Evolutionary conservation across 208 protist genomes (phyloP).

Genomic region (Crithidia sp.): DNA sequence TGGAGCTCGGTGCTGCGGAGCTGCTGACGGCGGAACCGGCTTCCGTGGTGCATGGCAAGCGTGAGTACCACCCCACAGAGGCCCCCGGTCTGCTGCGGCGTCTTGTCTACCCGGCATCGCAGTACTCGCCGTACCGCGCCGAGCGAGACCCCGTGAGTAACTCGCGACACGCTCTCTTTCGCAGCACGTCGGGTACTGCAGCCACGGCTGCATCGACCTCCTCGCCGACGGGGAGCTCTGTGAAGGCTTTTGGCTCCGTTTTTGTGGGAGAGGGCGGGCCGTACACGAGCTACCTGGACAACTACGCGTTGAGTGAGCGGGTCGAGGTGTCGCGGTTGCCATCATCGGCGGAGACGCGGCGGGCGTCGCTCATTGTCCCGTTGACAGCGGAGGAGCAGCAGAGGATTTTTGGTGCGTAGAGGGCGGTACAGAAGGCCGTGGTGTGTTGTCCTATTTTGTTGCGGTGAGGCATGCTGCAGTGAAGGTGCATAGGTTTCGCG

Average conservation of each 20-base stretch:
- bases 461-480: no score
- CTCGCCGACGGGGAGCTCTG: constrained; percentile 9
- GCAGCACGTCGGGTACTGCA: neutral
- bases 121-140: constrained; percentile 78
- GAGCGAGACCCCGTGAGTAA: constrained; percentile 58
- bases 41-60: constrained; percentile 22
- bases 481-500: no score
- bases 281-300: constrained; percentile 40
- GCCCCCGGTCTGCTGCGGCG: constrained; percentile 58
- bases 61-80: constrained; percentile 51
- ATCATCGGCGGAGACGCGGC: neutral
- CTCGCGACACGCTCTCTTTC: constrained; percentile 17
- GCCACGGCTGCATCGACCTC: neutral
- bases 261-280: constrained; percentile 21
- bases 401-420: constrained; percentile 22
- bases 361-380: constrained; percentile 9
- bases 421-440: no score
- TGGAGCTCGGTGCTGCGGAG: constrained; percentile 70
- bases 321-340: neutral
- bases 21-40: constrained; percentile 54
- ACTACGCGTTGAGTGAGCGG: constrained; percentile 14
- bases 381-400: constrained; percentile 31
- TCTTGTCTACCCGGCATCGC: constrained; percentile 60
- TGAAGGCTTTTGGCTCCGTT: neutral
- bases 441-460: no score